Percentiles rank a stretch among this genome's conserved stretches.
These are phyloP conservation scores for Pleurotus sapidus DNA, from an alignment of 768 basidiomycete species.

Conservation along the genomic window DNA sequence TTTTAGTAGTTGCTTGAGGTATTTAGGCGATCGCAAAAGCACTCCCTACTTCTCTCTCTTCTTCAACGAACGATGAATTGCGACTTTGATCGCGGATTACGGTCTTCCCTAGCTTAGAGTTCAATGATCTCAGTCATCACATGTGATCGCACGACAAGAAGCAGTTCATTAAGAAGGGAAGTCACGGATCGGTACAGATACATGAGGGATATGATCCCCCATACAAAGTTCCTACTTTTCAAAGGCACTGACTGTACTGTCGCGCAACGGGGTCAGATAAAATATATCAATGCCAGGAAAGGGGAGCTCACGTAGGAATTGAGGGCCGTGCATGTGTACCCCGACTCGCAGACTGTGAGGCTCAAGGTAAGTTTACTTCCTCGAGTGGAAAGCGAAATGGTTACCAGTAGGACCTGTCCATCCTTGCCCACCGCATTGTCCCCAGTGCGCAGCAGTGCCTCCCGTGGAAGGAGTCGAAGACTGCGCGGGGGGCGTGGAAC, in stretches of 20 bases:
- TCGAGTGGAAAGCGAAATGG: no score
- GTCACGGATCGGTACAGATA: no score
- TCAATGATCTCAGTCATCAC: no score
- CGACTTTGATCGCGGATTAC: no score
- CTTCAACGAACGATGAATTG: no score
- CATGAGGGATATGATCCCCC: no score
- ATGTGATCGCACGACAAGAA: no score
- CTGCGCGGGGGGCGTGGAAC: slow-evolving; percentile 7
- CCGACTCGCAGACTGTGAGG: slow-evolving; percentile 13
- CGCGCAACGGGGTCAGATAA: slow-evolving; percentile 14
- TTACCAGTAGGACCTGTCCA: slow-evolving; percentile 23
- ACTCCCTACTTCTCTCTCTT: no score
- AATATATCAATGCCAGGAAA: background rate
- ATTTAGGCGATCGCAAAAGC: no score
- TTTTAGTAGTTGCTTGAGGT: no score
- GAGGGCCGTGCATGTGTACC: slow-evolving; percentile 14
- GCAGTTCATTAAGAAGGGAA: no score
- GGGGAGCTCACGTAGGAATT: slow-evolving; percentile 17
- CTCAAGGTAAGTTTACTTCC: background rate
- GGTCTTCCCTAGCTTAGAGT: no score
- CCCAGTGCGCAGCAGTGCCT: slow-evolving; percentile 19
- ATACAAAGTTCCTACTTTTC: background rate
- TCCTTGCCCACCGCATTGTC: slow-evolving; percentile 29
- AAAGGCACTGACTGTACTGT: slow-evolving; percentile 33
- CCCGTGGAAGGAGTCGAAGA: slow-evolving; percentile 11